Conservation (phyloP, 225 moss, liverwort and hornwort genomes). For the Rhytidiadelphus loreus region DNA sequence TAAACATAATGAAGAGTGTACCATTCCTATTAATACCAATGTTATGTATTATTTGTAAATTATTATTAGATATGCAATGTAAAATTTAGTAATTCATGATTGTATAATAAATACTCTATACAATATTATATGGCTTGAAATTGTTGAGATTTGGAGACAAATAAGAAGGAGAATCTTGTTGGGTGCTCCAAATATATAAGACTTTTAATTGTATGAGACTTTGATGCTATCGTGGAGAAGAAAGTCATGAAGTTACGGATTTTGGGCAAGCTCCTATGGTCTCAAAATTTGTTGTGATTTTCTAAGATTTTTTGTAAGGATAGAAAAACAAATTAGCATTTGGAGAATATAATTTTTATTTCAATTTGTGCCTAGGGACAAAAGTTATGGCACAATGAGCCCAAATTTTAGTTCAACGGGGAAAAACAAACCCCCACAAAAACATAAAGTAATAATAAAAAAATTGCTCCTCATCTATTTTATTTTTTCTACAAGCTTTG, state of each 20-base stretch:
- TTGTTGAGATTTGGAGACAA: neutral
- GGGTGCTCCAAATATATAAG: neutral
- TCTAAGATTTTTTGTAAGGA: neutral
- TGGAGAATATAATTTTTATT: neutral
- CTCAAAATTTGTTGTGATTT: neutral
- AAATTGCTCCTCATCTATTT: no score
- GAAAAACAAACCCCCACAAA: no score
- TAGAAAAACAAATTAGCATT: no score
- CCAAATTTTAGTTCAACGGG: no score
- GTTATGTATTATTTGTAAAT: neutral
- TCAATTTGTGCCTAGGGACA: neutral
- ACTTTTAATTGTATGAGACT: neutral
- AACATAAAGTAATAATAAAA: no score
- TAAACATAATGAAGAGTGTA: neutral
- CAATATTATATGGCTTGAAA: fast-evolving
- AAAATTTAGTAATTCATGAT: neutral
- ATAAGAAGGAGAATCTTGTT: neutral
- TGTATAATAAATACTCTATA: neutral
- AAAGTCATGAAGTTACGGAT: neutral
- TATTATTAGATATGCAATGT: neutral
- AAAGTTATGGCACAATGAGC: no score
- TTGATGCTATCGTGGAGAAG: neutral
- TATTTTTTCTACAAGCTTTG: no score
- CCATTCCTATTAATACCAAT: neutral
- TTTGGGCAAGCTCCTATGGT: neutral